These are phyloP conservation scores for Lachancea mirantina DNA, from an alignment of 805 yeast species.

Conservation along the genomic window DNA sequence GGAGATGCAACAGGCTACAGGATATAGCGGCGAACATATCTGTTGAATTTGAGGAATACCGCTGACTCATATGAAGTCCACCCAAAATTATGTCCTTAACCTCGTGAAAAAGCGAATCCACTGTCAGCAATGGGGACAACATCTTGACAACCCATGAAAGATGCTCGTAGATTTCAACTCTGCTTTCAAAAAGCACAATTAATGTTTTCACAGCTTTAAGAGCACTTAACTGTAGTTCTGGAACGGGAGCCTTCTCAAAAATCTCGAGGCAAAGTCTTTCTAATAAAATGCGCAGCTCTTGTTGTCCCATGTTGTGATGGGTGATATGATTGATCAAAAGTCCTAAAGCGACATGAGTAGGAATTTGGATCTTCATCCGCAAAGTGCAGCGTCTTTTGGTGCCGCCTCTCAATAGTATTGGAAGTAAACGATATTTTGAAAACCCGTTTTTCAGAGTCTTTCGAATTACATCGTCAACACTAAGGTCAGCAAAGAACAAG, in stretches of 20 bases:
- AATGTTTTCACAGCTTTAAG: slow-evolving; percentile 18
- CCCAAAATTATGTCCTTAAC: slow-evolving; percentile 9
- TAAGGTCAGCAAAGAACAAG: slow-evolving; percentile 8
- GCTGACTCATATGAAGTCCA: slow-evolving; percentile 8
- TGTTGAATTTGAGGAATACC: slow-evolving; percentile 4
- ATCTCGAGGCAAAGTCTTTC: slow-evolving; percentile 11
- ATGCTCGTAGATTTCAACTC: slow-evolving; percentile 4
- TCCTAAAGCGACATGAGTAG: slow-evolving; percentile 9
- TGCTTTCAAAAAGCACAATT: slow-evolving; percentile 11
- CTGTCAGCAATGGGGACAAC: slow-evolving; percentile 11
- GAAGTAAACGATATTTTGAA: no score
- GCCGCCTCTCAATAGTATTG: no score
- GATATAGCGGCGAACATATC: slow-evolving; percentile 14
- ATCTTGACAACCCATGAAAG: slow-evolving; percentile 7
- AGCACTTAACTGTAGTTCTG: slow-evolving; percentile 2
- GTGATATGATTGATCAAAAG: slow-evolving; percentile 8
- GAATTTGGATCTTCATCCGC: no score
- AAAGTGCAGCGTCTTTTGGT: no score
- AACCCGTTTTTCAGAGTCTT: background rate
- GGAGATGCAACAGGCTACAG: slow-evolving; percentile 10
- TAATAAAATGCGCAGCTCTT: slow-evolving; percentile 13
- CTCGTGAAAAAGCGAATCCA: slow-evolving; percentile 14
- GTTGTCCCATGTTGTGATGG: background rate
- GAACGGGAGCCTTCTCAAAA: background rate
- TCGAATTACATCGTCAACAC: background rate